Evolutionary conservation across 129 eudicot species (phyloP), one percentile per base, ranked within the genome.

Genomic region (Chrysanthemum makinoi): DNA sequence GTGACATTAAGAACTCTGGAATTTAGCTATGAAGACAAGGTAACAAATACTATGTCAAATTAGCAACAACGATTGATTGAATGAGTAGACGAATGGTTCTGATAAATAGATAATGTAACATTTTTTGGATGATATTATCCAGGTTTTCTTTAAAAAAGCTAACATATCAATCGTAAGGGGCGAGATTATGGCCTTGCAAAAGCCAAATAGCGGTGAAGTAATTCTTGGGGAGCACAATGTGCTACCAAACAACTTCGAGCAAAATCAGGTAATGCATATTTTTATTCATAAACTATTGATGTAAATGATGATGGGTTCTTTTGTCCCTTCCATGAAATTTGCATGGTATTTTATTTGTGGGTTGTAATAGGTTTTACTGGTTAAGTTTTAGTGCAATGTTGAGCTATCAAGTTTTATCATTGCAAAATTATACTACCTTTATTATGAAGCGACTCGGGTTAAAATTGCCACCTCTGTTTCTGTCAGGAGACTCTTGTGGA

Each of bases 221-320:
- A 46, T 85, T 64, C 90, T 94, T 71, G 98, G 98, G 52, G 92
- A 94, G 52, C 93, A 94, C 79, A 94, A 94, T 56, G 95, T 94
- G 26, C 77, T 94, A 17, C 98, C 98, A 54, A 94, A 94, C 75
- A 89, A 94, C 69, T 94, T 94, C 51, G 96, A 89, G 87, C 98
- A 94, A 84, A 94, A 94, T 86, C 96, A 94, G 98, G 97, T 87
- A 66, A 58, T 35, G 35, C n/a, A 51, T 22, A 70, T 24, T 65
- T 28, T 52, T 18, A 11, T 65, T 14, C n/a, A 47, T 46, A 43
- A 47, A 15, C 18, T 65, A 48, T 13, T 16, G 15, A 2, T 56
- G 19, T 11, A 56, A 56, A 56, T 18, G 19, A 22, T 22, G 24
- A 19, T 56, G 30, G 16, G 55, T 13, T 50, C 10, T 0, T 57